Evolutionary conservation across 345 rosid genomes (phyloP).

Genomic region (Orychophragmus violaceus): DNA sequence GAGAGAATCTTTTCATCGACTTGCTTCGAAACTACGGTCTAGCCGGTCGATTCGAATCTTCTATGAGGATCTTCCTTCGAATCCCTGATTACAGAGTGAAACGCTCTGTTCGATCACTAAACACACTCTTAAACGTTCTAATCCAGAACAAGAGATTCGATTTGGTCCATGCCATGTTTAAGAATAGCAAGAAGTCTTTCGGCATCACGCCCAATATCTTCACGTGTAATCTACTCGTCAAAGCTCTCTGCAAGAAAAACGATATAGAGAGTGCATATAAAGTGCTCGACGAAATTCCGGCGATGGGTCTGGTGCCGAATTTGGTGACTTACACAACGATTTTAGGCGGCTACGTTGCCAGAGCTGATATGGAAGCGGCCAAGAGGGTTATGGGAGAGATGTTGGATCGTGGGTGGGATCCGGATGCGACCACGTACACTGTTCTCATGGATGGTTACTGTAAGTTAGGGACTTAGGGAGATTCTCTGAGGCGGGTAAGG

Average conservation of each 20-base stretch:
- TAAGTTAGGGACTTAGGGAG: slow-evolving; percentile 54
- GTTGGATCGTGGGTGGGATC: slow-evolving; percentile 77
- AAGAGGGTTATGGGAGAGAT: slow-evolving; percentile 53
- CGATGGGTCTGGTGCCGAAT: slow-evolving; percentile 73
- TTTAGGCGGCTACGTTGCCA: slow-evolving; percentile 58
- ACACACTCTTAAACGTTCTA: slow-evolving; percentile 70
- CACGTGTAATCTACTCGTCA: slow-evolving; percentile 63
- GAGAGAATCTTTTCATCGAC: slow-evolving; percentile 63
- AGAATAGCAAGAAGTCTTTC: slow-evolving; percentile 41
- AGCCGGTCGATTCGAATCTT: slow-evolving; percentile 49
- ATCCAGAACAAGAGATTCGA: slow-evolving; percentile 64
- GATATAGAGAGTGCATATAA: slow-evolving; percentile 54
- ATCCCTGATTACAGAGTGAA: slow-evolving; percentile 53
- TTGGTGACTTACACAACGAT: slow-evolving; percentile 70
- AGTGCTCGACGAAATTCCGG: slow-evolving; percentile 80
- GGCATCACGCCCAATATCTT: slow-evolving; percentile 66
- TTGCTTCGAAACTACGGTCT: slow-evolving; percentile 76
- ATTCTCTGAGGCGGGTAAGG: slow-evolving; percentile 62
- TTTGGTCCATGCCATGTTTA: slow-evolving; percentile 49
- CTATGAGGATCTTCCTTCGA: slow-evolving; percentile 53
- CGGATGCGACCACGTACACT: slow-evolving; percentile 71
- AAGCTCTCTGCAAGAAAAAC: slow-evolving; percentile 55
- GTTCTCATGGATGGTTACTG: slow-evolving; percentile 78
- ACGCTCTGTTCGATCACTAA: slow-evolving; percentile 66
- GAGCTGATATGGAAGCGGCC: slow-evolving; percentile 65